These are phyloP conservation scores for Moesziomyces parantarcticus DNA, from an alignment of 1,284 basidiomycete genomes.

Conservation along the genomic window DNA sequence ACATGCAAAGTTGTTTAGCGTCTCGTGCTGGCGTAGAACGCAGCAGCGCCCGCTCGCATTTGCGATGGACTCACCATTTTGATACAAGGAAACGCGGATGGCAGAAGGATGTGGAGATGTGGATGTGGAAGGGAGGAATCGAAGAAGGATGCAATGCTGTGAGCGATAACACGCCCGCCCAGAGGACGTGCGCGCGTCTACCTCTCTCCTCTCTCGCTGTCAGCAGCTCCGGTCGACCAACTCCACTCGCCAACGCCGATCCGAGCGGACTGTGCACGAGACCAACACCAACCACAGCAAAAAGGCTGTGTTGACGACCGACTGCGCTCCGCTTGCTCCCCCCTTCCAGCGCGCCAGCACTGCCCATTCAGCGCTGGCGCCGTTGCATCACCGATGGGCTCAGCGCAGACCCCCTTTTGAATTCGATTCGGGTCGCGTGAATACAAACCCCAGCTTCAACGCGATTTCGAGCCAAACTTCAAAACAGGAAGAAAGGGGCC, in stretches of 20 bases:
- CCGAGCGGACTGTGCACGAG: background rate
- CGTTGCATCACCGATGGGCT: slow-evolving; percentile 11
- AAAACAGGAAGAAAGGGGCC: slow-evolving; percentile 1
- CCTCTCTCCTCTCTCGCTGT: background rate
- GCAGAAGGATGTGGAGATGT: background rate
- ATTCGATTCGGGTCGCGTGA: background rate
- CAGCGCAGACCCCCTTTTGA: background rate
- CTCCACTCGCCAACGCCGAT: background rate
- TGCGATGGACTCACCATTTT: slow-evolving; percentile 1
- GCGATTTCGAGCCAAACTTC: background rate
- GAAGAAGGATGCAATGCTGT: background rate
- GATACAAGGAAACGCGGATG: background rate
- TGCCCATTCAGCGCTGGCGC: too few species aligned
- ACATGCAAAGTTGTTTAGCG: too few species aligned
- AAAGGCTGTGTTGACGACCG: slow-evolving; percentile 4
- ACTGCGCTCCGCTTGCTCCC: too few species aligned
- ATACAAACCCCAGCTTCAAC: background rate
- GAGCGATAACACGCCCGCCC: slow-evolving; percentile 9
- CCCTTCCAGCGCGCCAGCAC: too few species aligned
- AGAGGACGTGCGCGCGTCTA: slow-evolving; percentile 10
- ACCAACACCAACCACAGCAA: background rate
- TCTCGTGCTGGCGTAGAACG: too few species aligned
- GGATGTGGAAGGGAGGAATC: slow-evolving; percentile 3
- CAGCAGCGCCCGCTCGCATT: too few species aligned
- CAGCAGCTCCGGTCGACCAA: background rate